Evolutionary conservation across 352 stramenopile genomes (phyloP).

Genomic region (Thalassiosira mediterranea): DNA sequence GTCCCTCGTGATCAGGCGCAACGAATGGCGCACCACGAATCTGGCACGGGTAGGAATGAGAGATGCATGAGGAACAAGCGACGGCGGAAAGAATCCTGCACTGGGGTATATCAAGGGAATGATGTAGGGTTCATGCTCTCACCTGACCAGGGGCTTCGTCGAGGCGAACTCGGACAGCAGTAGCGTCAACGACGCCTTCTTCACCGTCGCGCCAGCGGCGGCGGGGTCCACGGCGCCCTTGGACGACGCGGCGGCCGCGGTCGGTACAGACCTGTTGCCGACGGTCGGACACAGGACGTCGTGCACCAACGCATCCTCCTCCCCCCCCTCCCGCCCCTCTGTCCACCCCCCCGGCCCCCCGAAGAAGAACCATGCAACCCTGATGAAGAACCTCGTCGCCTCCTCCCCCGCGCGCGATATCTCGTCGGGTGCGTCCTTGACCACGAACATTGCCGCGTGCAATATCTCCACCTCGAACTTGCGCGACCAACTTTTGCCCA

Average conservation of each 20-base stretch:
- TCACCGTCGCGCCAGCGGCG: conserved; percentile 11
- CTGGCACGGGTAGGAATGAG: no score
- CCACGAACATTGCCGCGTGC: conserved; percentile 69
- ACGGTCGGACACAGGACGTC: conserved; percentile 53
- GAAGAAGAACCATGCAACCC: conserved; percentile 67
- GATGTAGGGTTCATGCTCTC: conserved; percentile 29
- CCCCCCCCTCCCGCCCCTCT: no score
- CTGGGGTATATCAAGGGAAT: conserved; percentile 21
- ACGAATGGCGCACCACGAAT: conserved; percentile 53
- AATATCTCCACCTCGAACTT: conserved; percentile 78
- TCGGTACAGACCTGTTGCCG: neutral
- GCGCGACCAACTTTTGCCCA: conserved; percentile 61
- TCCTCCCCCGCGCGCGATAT: conserved; percentile 59
- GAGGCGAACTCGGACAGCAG: conserved; percentile 74
- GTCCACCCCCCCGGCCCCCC: conserved; percentile 42
- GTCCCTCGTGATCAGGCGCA: conserved; percentile 53
- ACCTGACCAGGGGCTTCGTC: conserved; percentile 75
- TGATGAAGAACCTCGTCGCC: conserved; percentile 68
- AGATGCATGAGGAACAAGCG: conserved; percentile 20
- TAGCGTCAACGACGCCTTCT: conserved; percentile 67
- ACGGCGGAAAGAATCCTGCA: neutral
- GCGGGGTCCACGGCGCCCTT: conserved; percentile 5
- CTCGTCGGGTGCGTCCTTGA: conserved; percentile 77
- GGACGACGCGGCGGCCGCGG: neutral
- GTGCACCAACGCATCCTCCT: conserved; percentile 38